A percentile compares a stretch with the other conserved stretches of the same genome.
Conservation (phyloP, 1,284 basidiomycete species). For the Schizophyllum commune region DNA sequence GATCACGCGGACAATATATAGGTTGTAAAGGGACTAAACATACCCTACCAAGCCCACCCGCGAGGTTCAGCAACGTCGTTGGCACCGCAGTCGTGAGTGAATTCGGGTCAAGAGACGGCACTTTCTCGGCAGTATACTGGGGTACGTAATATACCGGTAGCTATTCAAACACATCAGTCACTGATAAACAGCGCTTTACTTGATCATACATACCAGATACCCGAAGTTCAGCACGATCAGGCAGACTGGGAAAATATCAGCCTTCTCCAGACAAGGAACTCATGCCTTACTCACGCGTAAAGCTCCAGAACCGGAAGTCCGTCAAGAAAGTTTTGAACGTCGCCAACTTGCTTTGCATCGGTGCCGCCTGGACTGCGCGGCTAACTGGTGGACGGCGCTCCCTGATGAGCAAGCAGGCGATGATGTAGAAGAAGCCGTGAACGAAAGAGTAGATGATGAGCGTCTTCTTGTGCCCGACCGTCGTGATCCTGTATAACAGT, state of each 20-base stretch:
- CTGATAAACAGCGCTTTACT: background rate
- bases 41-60: constrained; percentile 2
- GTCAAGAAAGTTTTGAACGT: background rate
- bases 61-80: constrained; percentile 17
- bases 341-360: constrained; percentile 14
- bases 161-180: constrained; percentile 2
- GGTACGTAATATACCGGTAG: constrained; percentile 17
- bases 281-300: background rate
- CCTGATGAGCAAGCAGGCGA: constrained; percentile 18
- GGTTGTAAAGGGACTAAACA: background rate
- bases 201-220: constrained; percentile 12
- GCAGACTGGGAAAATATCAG: constrained; percentile 1
- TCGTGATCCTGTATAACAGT: constrained; percentile 11
- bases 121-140: constrained; percentile 13
- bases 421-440: constrained; percentile 14
- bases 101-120: constrained; percentile 13
- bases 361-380: constrained; percentile 11
- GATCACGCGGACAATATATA: background rate
- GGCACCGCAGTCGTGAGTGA: constrained; percentile 17
- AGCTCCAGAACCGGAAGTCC: background rate
- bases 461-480: constrained; percentile 15
- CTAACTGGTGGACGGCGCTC: constrained; percentile 14
- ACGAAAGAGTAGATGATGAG: constrained; percentile 15
- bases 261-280: background rate
- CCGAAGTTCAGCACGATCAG: constrained; percentile 19